Base-by-base conservation (phyloP, 176 grass and related monocot species). In the Bothriochloa decipiens region DNA sequence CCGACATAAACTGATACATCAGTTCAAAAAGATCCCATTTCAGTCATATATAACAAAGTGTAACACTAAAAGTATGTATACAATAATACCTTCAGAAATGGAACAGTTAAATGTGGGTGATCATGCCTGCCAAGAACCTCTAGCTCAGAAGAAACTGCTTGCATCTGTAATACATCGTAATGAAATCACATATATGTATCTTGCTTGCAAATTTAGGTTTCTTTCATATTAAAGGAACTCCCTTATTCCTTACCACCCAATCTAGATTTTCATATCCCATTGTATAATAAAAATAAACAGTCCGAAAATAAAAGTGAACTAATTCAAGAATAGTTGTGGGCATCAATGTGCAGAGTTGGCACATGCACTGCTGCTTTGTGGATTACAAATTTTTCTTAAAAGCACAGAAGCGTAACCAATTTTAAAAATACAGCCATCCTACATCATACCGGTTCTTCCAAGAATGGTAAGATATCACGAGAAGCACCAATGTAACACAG, bases 91-190 rank as follows among this genome's bases (percentile, higher is more conserved):
- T 98, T 95, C 77, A 98, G 87, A 90, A 98, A 98, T 75, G 96
- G 87, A 79, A 93, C 75, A 81, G 96, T 98, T 87, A 98, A 85
- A 84, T 95, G 89, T 32, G 96, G 93, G 72, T 92, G 91, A 57
- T 98, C 89, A 74, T 95, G 92, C 85, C 96, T 95, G 72, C 93
- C 96, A 79, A 98, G 87, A 47, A 98, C 86, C 89, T 95, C 91
- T 70, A 95, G 77, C 83, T 95, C 93, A 60, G 86, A 89, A 81
- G 96, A 98, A 83, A 98, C 83, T 50, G 91, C 87, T 77, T 88
- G 87, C 87, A 98, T 93, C 96, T 98, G 92, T 18, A 53, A 83
- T 77, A 55, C 9, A 45, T 72, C 69, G 18, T 39, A 26, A 71
- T 77, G 35, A 77, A 72, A 55, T 46, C 40, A 72, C 28, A 86